Evolutionary conservation across 1,139 yeast genomes (phyloP).

Genomic region (Yamadazyma sp.): DNA sequence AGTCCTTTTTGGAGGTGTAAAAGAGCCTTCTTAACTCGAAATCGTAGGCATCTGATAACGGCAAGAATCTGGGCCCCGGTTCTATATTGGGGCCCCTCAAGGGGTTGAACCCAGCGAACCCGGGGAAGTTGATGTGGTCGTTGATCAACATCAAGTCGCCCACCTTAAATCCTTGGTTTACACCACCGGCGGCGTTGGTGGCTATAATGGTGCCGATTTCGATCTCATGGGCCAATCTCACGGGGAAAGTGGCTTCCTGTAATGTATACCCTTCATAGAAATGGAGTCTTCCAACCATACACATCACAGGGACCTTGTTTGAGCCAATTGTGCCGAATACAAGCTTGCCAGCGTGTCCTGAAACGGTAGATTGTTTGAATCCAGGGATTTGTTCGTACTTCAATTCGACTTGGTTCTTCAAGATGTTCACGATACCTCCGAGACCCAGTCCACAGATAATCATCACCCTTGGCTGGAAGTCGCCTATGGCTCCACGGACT

Average conservation of each 20-base stretch:
- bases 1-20: slow-evolving; percentile 49
- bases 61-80: slow-evolving; percentile 85
- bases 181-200: slow-evolving; percentile 95
- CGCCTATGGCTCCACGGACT: neutral
- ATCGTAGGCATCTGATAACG: slow-evolving; percentile 89
- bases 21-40: slow-evolving; percentile 62
- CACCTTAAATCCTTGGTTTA: slow-evolving; percentile 61
- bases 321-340: slow-evolving; percentile 75
- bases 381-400: slow-evolving; percentile 76
- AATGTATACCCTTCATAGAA: slow-evolving; percentile 88
- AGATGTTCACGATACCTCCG: slow-evolving; percentile 73
- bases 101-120: slow-evolving; percentile 86
- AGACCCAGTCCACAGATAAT: slow-evolving; percentile 95
- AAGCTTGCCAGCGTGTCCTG: slow-evolving; percentile 85
- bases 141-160: slow-evolving; percentile 90
- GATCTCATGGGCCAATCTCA: slow-evolving; percentile 68
- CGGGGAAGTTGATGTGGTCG: slow-evolving; percentile 90
- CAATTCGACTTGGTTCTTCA: slow-evolving; percentile 49
- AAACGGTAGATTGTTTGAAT: slow-evolving; percentile 77
- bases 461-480: slow-evolving; percentile 54
- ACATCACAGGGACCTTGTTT: slow-evolving; percentile 74
- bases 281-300: slow-evolving; percentile 93
- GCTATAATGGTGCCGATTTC: slow-evolving; percentile 66
- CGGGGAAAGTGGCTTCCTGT: slow-evolving; percentile 80
- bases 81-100: slow-evolving; percentile 82